Base-by-base conservation (phyloP, 805 yeast species). In the Myxozyma mucilagina region DNA sequence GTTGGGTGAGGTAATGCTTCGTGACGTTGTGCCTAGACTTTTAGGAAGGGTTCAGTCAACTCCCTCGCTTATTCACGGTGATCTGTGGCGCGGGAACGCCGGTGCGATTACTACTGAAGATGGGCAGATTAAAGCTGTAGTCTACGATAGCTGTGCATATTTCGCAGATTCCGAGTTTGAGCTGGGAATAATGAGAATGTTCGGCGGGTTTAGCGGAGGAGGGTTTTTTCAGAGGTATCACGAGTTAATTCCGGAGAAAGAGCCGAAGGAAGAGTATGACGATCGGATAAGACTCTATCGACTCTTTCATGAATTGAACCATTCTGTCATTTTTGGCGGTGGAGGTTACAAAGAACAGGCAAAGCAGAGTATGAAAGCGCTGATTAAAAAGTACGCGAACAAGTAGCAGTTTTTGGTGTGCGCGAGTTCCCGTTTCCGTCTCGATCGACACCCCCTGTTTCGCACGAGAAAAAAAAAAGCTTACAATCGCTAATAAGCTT, bases 101-200 rank as follows among this genome's bases (percentile, higher is more conserved):
- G 65, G 65, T 24, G 51, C 59, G 7, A 38, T 57, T 13, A 16
- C 8, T 24, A 45, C 39, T 34, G 20, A 14, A 10, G 32, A 43
- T 2, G 55, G 57, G 5, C 38, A 36, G 38, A n/a, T 8, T 7
- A 18, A 38, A 1, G 53, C 67, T 8, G 62, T 64, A 10, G 38
- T 64, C 8, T 64, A 47, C 45, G 67, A 64, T 45, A 45, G 66
- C n/a, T 59, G 65, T 18, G 66, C 65, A 18, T 54, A 57, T 47
- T 64, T 47, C 48, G 65, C 66, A 6, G 67, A 64, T 43, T 51
- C 59, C 16, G 68, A 64, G 47, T 64, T 53, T 36, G 68, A 64
- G 20, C 63, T 64, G 11, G 68, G 68, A 3, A 64, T 64, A 4
- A 60, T 60, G 68, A 43, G 56, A 10, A 64, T 64, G 68, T 64